These are phyloP conservation scores for Penicillium sp. DNA, from an alignment of 2,329 filamentous ascomycete genomes.

Conservation along the genomic window DNA sequence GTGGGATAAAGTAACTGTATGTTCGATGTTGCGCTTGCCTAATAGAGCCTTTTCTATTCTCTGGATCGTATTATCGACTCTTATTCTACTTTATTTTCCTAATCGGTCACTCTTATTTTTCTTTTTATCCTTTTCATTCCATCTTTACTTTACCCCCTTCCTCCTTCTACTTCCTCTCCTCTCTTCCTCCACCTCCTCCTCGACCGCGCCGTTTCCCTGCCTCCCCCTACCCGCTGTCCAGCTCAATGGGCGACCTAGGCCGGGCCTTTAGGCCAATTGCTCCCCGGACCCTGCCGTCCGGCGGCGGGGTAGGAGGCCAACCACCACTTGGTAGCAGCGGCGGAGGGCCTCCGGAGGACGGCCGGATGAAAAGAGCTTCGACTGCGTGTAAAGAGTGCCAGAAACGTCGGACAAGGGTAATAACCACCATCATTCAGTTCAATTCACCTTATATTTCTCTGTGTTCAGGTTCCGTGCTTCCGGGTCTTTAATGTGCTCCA, in stretches of 20 bases:
- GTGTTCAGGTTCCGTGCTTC: background rate
- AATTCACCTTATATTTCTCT: background rate
- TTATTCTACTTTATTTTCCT: constrained; percentile 13
- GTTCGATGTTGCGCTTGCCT: constrained; percentile 15
- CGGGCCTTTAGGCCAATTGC: constrained; percentile 42
- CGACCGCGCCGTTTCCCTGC: constrained; percentile 2
- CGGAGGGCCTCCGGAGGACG: constrained; percentile 36
- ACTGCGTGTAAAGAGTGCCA: constrained; percentile 48
- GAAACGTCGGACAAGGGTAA: constrained; percentile 46
- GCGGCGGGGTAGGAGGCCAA: constrained; percentile 23
- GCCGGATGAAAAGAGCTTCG: constrained; percentile 43
- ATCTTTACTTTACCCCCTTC: constrained; percentile 8
- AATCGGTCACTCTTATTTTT: constrained; percentile 10
- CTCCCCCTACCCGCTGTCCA: constrained; percentile 6
- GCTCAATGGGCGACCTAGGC: constrained; percentile 39
- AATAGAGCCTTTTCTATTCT: constrained; percentile 9
- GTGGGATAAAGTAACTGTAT: constrained; percentile 19
- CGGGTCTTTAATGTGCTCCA: constrained; percentile 7
- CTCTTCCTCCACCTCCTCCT: background rate
- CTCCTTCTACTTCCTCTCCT: background rate
- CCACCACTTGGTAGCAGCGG: constrained; percentile 22
- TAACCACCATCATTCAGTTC: background rate
- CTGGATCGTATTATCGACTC: constrained; percentile 9
- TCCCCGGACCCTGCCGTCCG: constrained; percentile 33
- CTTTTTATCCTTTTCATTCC: constrained; percentile 9